Conservation (phyloP, 345 rosid genomes). For the Turnera subulata region DNA sequence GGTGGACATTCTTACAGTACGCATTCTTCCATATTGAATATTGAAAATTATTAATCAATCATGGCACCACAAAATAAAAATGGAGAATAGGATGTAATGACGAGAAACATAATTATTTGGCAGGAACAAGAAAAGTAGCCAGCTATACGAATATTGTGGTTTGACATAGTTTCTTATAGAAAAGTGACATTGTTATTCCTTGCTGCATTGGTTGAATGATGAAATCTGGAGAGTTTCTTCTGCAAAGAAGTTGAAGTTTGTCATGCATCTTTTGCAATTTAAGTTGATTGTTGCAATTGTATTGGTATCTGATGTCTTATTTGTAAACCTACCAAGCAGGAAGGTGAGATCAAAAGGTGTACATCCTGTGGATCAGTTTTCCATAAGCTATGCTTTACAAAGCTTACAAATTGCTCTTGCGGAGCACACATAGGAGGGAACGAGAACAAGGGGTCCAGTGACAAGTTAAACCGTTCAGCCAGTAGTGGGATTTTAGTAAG, state of each 20-base stretch:
- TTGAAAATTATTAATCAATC: no score
- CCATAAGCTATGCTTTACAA: conserved; percentile 72
- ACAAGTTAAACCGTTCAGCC: conserved; percentile 22
- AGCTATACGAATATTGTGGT: no score
- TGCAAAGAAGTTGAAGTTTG: neutral
- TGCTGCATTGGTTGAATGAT: neutral
- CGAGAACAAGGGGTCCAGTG: conserved; percentile 15
- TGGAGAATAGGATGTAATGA: no score
- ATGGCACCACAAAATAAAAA: no score
- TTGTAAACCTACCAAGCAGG: conserved; percentile 42
- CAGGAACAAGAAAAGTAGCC: no score
- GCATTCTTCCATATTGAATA: neutral
- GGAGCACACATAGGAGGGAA: conserved; percentile 38
- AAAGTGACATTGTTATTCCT: no score
- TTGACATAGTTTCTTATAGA: no score
- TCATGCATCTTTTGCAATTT: no score
- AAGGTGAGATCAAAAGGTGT: conserved; percentile 65
- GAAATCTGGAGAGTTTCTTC: neutral
- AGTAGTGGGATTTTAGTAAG: conserved; percentile 32
- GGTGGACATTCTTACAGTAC: conserved; percentile 40
- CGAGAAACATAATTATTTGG: no score
- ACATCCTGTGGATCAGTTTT: conserved; percentile 52
- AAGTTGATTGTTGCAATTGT: no score
- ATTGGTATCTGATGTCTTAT: conserved; percentile 8
- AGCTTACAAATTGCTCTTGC: conserved; percentile 63